phyloP scores from a whole-genome alignment of 2,329 filamentous ascomycete species.

The Sclerotiophoma versabilis region DNA sequence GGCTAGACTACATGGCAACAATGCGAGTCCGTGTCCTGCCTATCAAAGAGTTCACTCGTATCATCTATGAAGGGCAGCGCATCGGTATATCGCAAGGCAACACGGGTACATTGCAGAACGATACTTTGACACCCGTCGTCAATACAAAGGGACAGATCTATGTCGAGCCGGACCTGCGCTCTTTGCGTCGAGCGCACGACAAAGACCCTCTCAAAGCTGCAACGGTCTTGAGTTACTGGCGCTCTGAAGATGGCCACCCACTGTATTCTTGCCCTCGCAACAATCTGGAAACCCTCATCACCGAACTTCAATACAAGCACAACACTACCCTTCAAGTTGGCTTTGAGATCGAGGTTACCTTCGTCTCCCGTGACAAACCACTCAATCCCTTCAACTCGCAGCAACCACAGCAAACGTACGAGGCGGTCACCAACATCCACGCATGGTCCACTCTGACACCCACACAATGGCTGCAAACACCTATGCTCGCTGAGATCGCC shows the following conservation, averaged over 20 bases:
- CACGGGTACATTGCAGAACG: slow-evolving; percentile 73
- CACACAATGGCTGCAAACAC: slow-evolving; percentile 66
- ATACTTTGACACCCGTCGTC: slow-evolving; percentile 62
- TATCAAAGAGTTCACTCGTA: slow-evolving; percentile 53
- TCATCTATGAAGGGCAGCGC: slow-evolving; percentile 44
- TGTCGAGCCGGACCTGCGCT: slow-evolving; percentile 70
- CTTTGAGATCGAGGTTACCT: slow-evolving; percentile 82
- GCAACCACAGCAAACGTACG: slow-evolving; percentile 32
- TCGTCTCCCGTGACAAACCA: slow-evolving; percentile 61
- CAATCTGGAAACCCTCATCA: slow-evolving; percentile 56
- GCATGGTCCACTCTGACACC: slow-evolving; percentile 73
- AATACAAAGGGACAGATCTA: slow-evolving; percentile 70
- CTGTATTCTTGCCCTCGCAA: slow-evolving; percentile 67
- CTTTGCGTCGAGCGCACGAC: slow-evolving; percentile 62
- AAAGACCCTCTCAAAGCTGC: slow-evolving; percentile 60
- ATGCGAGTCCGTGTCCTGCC: slow-evolving; percentile 73
- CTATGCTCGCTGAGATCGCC: slow-evolving; percentile 71
- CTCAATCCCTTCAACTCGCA: slow-evolving; percentile 21
- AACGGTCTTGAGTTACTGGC: slow-evolving; percentile 72
- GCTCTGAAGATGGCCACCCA: slow-evolving; percentile 60
- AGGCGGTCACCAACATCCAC: slow-evolving; percentile 67
- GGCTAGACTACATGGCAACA: slow-evolving; percentile 78
- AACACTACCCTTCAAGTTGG: slow-evolving; percentile 70
- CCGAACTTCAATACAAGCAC: slow-evolving; percentile 58
- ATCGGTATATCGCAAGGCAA: slow-evolving; percentile 70